A percentile compares a stretch with the other conserved stretches of the same genome.
Conservation (phyloP, 768 basidiomycete species). For the Nevesoporus exiguus region DNA sequence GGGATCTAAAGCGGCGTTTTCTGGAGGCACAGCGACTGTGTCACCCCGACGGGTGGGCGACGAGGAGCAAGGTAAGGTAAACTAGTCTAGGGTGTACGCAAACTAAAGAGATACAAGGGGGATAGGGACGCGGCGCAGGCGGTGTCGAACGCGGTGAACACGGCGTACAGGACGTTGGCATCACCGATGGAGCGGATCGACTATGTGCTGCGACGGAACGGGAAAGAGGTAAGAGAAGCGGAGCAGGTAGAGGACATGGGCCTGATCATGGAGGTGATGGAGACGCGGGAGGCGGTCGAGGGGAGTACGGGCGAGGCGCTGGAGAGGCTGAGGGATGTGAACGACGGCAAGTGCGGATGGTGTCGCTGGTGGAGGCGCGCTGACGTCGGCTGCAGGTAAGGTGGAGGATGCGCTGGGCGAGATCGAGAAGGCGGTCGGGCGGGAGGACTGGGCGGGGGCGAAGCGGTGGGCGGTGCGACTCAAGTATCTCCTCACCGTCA, state of each 20-base stretch:
- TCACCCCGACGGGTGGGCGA: constrained; percentile 86
- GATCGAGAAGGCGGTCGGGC: constrained; percentile 49
- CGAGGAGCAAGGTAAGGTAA: constrained; percentile 53
- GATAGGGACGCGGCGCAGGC: constrained; percentile 23
- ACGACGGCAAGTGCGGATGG: constrained; percentile 45
- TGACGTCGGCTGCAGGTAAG: constrained; percentile 41
- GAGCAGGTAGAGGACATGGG: constrained; percentile 70
- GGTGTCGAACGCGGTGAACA: constrained; percentile 74
- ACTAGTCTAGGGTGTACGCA: constrained; percentile 1
- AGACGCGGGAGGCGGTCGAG: constrained; percentile 74
- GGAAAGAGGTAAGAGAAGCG: constrained; percentile 55
- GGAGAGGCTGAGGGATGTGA: constrained; percentile 47
- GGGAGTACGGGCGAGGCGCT: constrained; percentile 48
- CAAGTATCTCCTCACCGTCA: constrained; percentile 67
- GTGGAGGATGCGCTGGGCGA: constrained; percentile 43
- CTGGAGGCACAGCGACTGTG: constrained; percentile 68
- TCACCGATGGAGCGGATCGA: constrained; percentile 73
- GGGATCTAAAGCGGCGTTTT: constrained; percentile 61
- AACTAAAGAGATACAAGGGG: constrained; percentile 16
- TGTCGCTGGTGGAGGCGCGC: not conserved
- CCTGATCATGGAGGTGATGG: constrained; percentile 76
- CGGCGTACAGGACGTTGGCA: constrained; percentile 74
- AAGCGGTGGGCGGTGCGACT: constrained; percentile 63
- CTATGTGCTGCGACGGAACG: constrained; percentile 71
- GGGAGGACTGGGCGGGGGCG: constrained; percentile 52